Base-by-base conservation (phyloP, 2,329 filamentous ascomycete species). In the Curvularia sp. region DNA sequence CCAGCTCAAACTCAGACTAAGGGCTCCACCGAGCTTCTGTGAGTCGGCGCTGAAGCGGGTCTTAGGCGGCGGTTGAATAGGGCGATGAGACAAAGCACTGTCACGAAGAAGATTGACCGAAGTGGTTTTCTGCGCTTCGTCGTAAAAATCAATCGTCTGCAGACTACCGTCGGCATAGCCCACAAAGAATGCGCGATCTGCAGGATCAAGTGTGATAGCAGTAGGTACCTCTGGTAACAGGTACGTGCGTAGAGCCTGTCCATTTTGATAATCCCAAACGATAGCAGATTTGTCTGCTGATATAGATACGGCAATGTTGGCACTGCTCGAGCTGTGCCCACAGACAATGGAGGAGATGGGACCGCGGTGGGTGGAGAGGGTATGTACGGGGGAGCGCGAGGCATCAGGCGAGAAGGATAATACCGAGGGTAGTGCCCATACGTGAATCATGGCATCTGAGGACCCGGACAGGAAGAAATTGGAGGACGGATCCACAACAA, bases 181-280 rank as follows among this genome's bases (percentile, higher is more conserved):
- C 44, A 90, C 86, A 70, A 93, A 96, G 57, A 95, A 86, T 4
- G 90, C 92, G 52, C 94, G 86, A 63, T 94, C 89, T 60, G 89
- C 92, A 0, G 93, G 90, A 75, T 98, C 95, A 4, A 98, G 81
- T 8, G 86, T 81, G 33, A 94, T 75, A 67, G 89, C 93, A 30
- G 89, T 82, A 15, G 93, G 92, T 18, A 85, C 81, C n/a, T 84
- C 83, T 1, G 91, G 87, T 56, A 98, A 86, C 41, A 98, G 83
- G 64, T 96, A 87, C 4, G 93, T 98, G 43, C 93, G 87, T 57
- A 98, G 80, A 10, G 89, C 82, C 60, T 87, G 85, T 39, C 92
- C 92, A 0, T 87, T 91, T 61, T 88, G 87, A 74, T 96, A 96
- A 78, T 98, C 93, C 95, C 95, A 99, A 60, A 96, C 83, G 69